Conservation (phyloP, 768 basidiomycete genomes). For the Psilocybe subaeruginosa region DNA sequence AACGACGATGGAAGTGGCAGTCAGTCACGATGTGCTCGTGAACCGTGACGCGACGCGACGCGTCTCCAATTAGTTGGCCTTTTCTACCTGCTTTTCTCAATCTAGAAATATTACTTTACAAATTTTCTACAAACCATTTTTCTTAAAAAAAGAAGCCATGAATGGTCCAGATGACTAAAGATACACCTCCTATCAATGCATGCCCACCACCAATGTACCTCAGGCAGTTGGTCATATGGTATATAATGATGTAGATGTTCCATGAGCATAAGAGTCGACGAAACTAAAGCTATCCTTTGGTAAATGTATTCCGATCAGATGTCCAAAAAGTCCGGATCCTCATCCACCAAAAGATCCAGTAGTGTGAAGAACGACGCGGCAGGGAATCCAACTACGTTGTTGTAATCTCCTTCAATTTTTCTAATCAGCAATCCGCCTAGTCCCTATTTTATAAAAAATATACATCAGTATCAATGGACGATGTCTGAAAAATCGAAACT, state of each 20-base stretch:
- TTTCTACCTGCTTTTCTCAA: too few relatives aligned
- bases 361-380: constrained; percentile 82
- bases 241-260: not conserved
- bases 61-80: not conserved
- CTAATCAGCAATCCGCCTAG: constrained; percentile 80
- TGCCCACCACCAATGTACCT: too few relatives aligned
- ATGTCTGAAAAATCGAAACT: constrained; percentile 14
- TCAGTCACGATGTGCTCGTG: not conserved
- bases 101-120: too few relatives aligned
- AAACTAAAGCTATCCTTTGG: not conserved
- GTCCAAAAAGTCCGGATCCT: constrained; percentile 75
- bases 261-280: too few relatives aligned
- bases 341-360: constrained; percentile 68
- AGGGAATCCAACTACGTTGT: constrained; percentile 94
- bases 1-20: not conserved
- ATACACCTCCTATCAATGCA: too few relatives aligned
- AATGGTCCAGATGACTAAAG: too few relatives aligned
- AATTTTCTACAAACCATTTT: too few relatives aligned
- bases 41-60: constrained; percentile 1
- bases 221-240: too few relatives aligned
- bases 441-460: constrained; percentile 47
- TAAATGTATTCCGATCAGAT: constrained; percentile 27
- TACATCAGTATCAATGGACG: not conserved
- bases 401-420: constrained; percentile 87
- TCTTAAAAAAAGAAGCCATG: too few relatives aligned